Evolutionary conservation across 305 asterid genomes (phyloP), one percentile per base, ranked within the genome.

Genomic region (Salvia sclarea): DNA sequence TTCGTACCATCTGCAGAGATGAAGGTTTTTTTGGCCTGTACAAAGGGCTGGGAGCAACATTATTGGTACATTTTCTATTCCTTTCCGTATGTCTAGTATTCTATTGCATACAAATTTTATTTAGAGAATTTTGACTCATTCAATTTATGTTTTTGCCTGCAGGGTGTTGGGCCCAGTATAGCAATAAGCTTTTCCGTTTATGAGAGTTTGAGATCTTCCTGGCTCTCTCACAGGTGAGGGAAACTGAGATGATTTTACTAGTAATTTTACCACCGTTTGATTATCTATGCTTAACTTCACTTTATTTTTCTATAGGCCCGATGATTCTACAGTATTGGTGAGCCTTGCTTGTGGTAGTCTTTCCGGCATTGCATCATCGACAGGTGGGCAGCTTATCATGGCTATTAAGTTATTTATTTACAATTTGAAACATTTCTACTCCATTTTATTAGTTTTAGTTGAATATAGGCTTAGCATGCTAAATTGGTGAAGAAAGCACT

Each of bases 291-390:
- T 49, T 65, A 25, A 41, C 45, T 17, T 20, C 66, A 30, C n/a
- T 47, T 49, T 30, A 24, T 69, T 55, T 76, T 62, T 66, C 57
- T 10, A 38, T 61, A 95, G 99, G 95, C 98, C 99, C 20, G 61
- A 86, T 59, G 98, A 92, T 75, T 83, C 99, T 74, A 77, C 90
- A 14, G 75, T 88, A 21, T 44, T 75, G 38, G 86, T 89, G 71
- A 89, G 97, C 83, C 99, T 95, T 77, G 84, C 85, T 72, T 95
- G 97, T 75, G 99, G 99, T 76, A 86, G 97, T 86, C 87, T 95
- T 47, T 92, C 99, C 43, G 99, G 99, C 48, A 86, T 95, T 61
- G 97, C 95, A 53, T 88, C 99, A 54, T 95, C 98, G 62, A 88
- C 96, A 75, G 95, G 99, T 92, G 68, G 49, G 86, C 73, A 37